These are phyloP conservation scores for Ophiocordyceps camponoti-leonardi DNA, from an alignment of 2,329 filamentous ascomycete species.

Conservation along the genomic window DNA sequence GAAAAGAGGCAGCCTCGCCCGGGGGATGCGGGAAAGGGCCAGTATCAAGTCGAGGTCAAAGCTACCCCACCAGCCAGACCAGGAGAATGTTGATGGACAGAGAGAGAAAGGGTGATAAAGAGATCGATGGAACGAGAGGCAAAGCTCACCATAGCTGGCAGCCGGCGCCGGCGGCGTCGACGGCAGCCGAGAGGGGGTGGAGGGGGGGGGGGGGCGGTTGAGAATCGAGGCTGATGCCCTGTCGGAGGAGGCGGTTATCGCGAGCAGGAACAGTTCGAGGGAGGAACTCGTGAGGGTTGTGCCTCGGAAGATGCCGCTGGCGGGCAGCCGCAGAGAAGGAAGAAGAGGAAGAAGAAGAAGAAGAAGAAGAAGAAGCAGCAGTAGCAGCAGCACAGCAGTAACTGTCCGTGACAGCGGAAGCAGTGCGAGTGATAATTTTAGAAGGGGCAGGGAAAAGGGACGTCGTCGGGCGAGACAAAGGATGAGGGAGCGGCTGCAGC, in stretches of 20 bases:
- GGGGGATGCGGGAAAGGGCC: background rate
- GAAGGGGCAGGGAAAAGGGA: background rate
- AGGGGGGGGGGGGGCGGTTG: background rate
- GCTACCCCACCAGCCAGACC: background rate
- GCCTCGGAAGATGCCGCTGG: background rate
- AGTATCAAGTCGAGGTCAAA: background rate
- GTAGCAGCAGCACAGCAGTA: background rate
- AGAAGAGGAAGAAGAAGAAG: too few species aligned
- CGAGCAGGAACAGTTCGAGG: background rate
- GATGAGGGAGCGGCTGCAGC: background rate
- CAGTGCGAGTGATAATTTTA: background rate
- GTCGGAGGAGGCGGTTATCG: background rate
- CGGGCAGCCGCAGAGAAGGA: background rate
- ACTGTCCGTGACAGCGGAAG: background rate
- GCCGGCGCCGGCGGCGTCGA: background rate
- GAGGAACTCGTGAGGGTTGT: background rate
- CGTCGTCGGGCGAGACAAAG: background rate
- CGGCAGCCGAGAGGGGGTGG: background rate
- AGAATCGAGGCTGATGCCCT: background rate
- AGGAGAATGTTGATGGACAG: too few species aligned
- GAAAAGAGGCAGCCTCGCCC: background rate
- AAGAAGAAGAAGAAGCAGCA: too few species aligned
- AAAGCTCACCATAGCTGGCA: constrained; percentile 1
- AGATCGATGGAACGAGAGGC: background rate
- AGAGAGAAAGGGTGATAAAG: background rate